Conservation (phyloP, 192 early-diverging fungal species). For the Helicostylum pulchrum region DNA sequence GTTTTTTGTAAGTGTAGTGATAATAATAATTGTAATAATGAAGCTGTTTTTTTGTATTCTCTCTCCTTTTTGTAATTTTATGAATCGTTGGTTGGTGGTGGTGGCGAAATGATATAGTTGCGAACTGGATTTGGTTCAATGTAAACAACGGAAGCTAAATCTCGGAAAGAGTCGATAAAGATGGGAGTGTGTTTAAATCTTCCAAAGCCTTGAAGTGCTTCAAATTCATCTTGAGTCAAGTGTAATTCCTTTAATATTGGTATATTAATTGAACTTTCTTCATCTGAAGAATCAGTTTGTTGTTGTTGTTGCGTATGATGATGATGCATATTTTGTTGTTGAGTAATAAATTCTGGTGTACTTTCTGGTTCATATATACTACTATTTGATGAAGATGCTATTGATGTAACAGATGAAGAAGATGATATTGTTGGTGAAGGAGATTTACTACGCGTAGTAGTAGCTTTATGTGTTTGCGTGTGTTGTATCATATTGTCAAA, state of each 20-base stretch:
- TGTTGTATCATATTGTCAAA: conserved; percentile 84
- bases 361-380: neutral
- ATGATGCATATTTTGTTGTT: neutral
- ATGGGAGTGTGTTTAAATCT: conserved; percentile 26
- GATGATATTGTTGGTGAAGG: neutral
- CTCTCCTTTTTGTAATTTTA: too few species aligned
- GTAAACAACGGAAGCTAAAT: conserved; percentile 9
- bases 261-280: neutral
- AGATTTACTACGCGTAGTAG: conserved; percentile 27
- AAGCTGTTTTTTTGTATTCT: too few species aligned
- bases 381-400: neutral
- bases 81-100: neutral
- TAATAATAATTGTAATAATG: too few species aligned
- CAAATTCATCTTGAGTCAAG: conserved; percentile 35
- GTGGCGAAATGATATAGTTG: neutral
- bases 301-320: neutral
- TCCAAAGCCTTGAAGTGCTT: conserved; percentile 33
- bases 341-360: neutral
- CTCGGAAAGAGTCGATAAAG: conserved; percentile 9
- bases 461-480: conserved; percentile 60
- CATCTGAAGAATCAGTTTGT: neutral
- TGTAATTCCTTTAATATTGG: conserved; percentile 6
- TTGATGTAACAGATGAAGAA: neutral
- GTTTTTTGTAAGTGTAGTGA: too few species aligned
- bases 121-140: conserved; percentile 15